Conservation (phyloP, 805 yeast species). For the Nematodospora valgi region DNA sequence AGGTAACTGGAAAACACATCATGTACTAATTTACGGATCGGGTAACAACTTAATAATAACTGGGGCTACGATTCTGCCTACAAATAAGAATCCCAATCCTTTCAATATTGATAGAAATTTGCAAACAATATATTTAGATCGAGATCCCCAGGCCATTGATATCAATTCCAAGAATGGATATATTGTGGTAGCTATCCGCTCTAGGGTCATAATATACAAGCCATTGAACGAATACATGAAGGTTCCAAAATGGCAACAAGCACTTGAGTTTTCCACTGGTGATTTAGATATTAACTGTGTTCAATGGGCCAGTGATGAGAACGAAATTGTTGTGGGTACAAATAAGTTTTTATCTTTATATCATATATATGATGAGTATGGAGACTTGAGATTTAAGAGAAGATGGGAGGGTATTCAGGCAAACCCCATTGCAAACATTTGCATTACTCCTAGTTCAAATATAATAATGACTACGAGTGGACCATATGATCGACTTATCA, state of each 20-base stretch:
- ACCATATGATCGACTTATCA: constrained; percentile 60
- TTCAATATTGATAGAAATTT: constrained; percentile 33
- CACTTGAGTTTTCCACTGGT: constrained; percentile 17
- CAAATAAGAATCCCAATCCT: constrained; percentile 7
- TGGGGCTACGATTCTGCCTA: constrained; percentile 14
- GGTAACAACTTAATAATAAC: constrained; percentile 76
- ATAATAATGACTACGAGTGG: constrained; percentile 61
- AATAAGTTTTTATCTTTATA: constrained; percentile 48
- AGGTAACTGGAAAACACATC: constrained; percentile 61
- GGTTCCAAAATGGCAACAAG: constrained; percentile 45
- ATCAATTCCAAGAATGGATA: constrained; percentile 59
- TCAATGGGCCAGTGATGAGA: constrained; percentile 51
- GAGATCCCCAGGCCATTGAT: constrained; percentile 65
- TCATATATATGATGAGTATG: constrained; percentile 47
- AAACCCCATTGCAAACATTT: constrained; percentile 53
- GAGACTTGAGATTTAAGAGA: constrained; percentile 27
- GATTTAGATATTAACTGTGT: constrained; percentile 33
- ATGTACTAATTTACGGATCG: constrained; percentile 72
- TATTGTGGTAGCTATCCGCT: constrained; percentile 49
- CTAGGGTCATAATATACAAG: constrained; percentile 45
- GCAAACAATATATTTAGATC: constrained; percentile 72
- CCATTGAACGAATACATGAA: constrained; percentile 53
- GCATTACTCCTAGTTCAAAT: constrained; percentile 64
- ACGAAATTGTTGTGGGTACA: constrained; percentile 64
- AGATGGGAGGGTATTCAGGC: constrained; percentile 57